These are phyloP conservation scores for Phymatotrichopsis omnivora DNA, from an alignment of 2,329 filamentous ascomycete genomes.

Conservation along the genomic window DNA sequence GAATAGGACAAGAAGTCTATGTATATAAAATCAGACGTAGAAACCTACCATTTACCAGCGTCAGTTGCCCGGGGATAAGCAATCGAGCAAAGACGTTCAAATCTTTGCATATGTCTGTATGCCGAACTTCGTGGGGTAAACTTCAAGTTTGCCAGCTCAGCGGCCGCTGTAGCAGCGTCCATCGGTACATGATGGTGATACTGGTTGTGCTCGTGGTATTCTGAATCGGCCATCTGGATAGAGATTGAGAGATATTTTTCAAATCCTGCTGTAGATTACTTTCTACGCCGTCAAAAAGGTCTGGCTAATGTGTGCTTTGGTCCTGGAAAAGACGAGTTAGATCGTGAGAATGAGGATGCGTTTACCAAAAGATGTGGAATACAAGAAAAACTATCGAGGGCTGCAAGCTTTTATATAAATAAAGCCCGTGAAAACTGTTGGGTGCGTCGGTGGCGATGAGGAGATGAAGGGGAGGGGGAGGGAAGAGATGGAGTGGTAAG, in stretches of 20 bases:
- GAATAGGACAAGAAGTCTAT: too few relatives aligned
- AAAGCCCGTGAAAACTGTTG: slow-evolving; percentile 3
- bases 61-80: slow-evolving; percentile 30
- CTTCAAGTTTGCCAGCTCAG: slow-evolving; percentile 29
- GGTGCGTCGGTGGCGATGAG: slow-evolving; percentile 2
- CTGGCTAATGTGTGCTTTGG: slow-evolving; percentile 2
- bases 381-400: slow-evolving; percentile 1
- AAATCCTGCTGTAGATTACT: slow-evolving; percentile 1
- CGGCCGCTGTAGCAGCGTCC: too few relatives aligned
- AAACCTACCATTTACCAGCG: slow-evolving; percentile 30
- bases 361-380: background rate
- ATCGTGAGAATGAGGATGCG: slow-evolving; percentile 10
- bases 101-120: slow-evolving; percentile 30
- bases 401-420: slow-evolving; percentile 17
- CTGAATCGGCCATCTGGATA: too few relatives aligned
- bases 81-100: slow-evolving; percentile 28
- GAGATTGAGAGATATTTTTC: too few relatives aligned
- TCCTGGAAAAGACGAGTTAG: slow-evolving; percentile 6
- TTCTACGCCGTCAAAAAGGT: slow-evolving; percentile 3
- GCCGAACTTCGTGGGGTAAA: slow-evolving; percentile 30
- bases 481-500: background rate
- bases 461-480: background rate
- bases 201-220: too few relatives aligned
- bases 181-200: slow-evolving; percentile 26
- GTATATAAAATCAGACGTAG: background rate